Conservation (phyloP, 2,329 filamentous ascomycete species). For the Periconia macrospinosa region DNA sequence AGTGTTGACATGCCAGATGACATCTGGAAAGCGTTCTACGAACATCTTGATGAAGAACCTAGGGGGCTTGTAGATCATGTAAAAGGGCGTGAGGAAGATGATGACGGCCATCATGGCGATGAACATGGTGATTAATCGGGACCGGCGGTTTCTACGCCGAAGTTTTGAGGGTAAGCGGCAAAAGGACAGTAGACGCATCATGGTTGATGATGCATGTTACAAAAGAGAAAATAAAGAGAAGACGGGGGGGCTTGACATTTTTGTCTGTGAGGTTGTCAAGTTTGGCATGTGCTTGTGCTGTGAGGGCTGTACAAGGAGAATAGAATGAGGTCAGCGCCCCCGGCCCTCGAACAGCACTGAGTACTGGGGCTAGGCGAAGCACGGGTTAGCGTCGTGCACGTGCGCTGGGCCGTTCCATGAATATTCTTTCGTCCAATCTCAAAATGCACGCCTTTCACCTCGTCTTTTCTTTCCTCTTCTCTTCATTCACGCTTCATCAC, state of each 20-base stretch:
- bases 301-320: neutral
- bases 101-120: conserved; percentile 24
- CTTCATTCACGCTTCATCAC: neutral
- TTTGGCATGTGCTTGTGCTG: neutral
- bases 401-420: neutral
- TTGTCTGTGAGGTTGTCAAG: neutral
- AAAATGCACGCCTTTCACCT: too few relatives aligned
- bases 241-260: neutral
- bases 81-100: conserved; percentile 44
- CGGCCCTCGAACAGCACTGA: neutral
- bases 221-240: neutral
- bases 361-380: neutral
- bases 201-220: conserved; percentile 10
- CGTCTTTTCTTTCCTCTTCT: neutral
- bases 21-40: conserved; percentile 71
- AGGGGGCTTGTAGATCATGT: conserved; percentile 81
- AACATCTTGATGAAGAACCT: conserved; percentile 70
- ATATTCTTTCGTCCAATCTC: neutral
- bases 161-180: conserved; percentile 40
- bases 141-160: conserved; percentile 40
- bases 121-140: conserved; percentile 41
- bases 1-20: conserved; percentile 71
- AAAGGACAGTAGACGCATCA: conserved; percentile 33
- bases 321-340: conserved; percentile 1
- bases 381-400: neutral